Evolutionary conservation across 169 alveolate genomes (phyloP), one percentile per base, ranked within the genome.

Genomic region (Plasmodium coatneyi): DNA sequence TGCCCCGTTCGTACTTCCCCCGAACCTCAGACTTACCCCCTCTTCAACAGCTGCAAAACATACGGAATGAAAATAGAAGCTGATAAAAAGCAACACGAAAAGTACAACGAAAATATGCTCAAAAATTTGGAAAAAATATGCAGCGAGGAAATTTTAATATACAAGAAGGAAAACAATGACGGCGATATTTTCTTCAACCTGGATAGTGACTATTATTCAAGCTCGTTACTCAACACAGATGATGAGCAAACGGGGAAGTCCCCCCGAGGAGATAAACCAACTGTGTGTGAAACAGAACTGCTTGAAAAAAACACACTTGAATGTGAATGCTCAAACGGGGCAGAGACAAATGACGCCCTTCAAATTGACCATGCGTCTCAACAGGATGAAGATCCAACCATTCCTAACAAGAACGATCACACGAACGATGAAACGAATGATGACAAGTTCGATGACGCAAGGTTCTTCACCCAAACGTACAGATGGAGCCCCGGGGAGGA

Each of bases 11-110:
- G 5, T 22, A n/a, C 36, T 71, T 0, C 34, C 28, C 30, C n/a
- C 10, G 41, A 5, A 34, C 60, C 28, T 32, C 82, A 89, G 94
- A 79, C 76, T 5, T 89, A 89, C 30, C 94, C 94, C 0, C 30
- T 60, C 36, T 39, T 79, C 76, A 89, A 89, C 79, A 89, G 89
- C 71, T 89, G 94, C 81, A 39, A 89, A 89, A 19, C 89, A 5
- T 89, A 89, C 71, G 94, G 94, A 79, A 89, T 89, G 94, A 89
- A 89, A 79, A 89, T 89, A 9, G 94, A 89, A 39, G 94, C 94
- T n/a, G 94, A 89, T 32, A 89, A 89, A 39, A 78, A 79, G 72
- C 56, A 89, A 66, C 70, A 89, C 9, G 89, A 89, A 54, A 28
- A 89, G 49, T 80, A 79, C 34, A 89, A 89, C 22, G n/a, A 79